Conservation (phyloP, 2,329 filamentous ascomycete genomes). For the Sporothrix dimorphospora region DNA sequence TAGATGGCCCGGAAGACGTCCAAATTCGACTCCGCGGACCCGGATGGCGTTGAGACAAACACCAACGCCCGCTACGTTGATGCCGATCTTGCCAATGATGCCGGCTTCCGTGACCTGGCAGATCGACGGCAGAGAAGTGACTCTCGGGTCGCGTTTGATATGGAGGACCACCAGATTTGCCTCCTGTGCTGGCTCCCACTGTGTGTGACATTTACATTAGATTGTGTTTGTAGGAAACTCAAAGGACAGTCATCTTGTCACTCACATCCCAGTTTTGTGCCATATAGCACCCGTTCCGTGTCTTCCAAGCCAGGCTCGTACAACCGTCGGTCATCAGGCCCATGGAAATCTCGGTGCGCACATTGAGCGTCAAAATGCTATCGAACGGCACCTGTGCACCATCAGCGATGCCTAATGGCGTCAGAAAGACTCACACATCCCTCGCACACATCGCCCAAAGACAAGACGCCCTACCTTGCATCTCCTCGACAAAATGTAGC, state of each 20-base stretch:
- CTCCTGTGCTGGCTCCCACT: slow-evolving; percentile 13
- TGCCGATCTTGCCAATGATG: slow-evolving; percentile 67
- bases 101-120: slow-evolving; percentile 62
- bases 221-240: background rate
- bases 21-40: slow-evolving; percentile 56
- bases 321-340: slow-evolving; percentile 61
- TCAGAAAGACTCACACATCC: background rate
- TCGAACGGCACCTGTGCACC: slow-evolving; percentile 51
- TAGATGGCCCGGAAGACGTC: slow-evolving; percentile 63
- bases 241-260: background rate
- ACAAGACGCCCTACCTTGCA: slow-evolving; percentile 36
- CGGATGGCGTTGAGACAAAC: slow-evolving; percentile 65
- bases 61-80: slow-evolving; percentile 62
- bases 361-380: slow-evolving; percentile 60
- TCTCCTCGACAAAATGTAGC: slow-evolving; percentile 42
- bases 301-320: slow-evolving; percentile 54
- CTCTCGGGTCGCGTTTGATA: background rate
- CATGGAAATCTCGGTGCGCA: slow-evolving; percentile 61
- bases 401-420: slow-evolving; percentile 52
- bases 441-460: too few relatives aligned
- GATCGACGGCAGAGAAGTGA: slow-evolving; percentile 47
- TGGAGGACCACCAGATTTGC: slow-evolving; percentile 19
- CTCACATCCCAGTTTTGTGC: slow-evolving; percentile 61
- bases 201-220: background rate
- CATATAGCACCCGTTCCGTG: slow-evolving; percentile 44